These are phyloP conservation scores for Dictyostelium firmibasis DNA, from an alignment of 78 protist genomes.

Conservation along the genomic window DNA sequence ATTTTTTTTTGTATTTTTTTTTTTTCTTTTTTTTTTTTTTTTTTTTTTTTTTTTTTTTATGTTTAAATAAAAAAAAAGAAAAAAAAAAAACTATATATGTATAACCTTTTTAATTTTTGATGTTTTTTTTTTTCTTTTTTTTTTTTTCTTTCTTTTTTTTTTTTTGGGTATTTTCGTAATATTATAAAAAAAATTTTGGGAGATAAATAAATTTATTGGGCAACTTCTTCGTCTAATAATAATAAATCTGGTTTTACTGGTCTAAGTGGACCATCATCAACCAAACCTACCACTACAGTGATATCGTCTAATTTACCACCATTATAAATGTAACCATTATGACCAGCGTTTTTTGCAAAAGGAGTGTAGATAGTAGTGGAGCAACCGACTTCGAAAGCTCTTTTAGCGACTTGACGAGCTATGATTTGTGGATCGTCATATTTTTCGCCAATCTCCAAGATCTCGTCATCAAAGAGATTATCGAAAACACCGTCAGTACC, in stretches of 20 bases:
- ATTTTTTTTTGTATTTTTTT: no score
- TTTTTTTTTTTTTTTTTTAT: no score
- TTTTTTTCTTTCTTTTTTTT: background rate
- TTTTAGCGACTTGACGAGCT: constrained; percentile 45
- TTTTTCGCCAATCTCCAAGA: constrained; percentile 31
- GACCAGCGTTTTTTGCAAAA: constrained; percentile 73
- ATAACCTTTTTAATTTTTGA: background rate
- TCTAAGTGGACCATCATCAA: constrained; percentile 32
- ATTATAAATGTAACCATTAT: constrained; percentile 59
- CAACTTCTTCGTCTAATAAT: constrained; percentile 21
- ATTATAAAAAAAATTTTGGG: background rate
- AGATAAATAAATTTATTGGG: background rate
- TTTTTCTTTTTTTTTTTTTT: no score
- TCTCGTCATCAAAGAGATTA: constrained; percentile 85
- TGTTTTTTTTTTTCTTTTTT: background rate
- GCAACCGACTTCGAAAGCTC: constrained; percentile 66
- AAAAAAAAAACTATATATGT: no score
- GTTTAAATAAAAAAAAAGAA: background rate
- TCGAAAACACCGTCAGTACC: constrained; percentile 92
- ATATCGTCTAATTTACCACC: constrained; percentile 82
- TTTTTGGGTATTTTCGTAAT: background rate
- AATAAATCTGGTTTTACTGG: constrained; percentile 26
- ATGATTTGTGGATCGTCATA: constrained; percentile 41
- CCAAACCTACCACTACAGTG: constrained; percentile 78
- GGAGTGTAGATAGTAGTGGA: constrained; percentile 55